Evolutionary conservation across 305 asterid genomes (phyloP).

Genomic region (Fraxinus platypoda): DNA sequence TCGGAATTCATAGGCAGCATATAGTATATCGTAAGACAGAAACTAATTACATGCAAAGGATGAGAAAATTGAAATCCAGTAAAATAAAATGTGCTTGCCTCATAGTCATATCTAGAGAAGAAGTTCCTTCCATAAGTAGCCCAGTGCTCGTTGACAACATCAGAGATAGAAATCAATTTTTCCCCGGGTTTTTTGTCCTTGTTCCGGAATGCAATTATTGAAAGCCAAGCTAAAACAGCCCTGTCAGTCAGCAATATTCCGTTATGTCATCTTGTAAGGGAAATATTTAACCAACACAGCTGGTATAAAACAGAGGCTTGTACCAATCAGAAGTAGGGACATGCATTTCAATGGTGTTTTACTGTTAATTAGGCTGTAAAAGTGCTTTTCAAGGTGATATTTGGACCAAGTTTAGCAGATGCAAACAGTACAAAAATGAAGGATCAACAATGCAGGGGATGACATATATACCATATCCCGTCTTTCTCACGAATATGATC

Average conservation of each 20-base stretch:
- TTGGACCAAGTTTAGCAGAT: constrained; percentile 1
- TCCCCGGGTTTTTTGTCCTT: constrained; percentile 81
- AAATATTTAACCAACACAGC: background rate
- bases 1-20: constrained; percentile 13
- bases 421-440: background rate
- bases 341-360: background rate
- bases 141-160: constrained; percentile 86
- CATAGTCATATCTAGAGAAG: constrained; percentile 95
- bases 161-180: constrained; percentile 75
- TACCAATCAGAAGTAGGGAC: background rate
- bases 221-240: constrained; percentile 98
- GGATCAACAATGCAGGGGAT: constrained; percentile 5
- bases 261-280: background rate
- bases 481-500: constrained; percentile 98
- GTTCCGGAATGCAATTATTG: constrained; percentile 77
- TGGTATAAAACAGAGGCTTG: background rate
- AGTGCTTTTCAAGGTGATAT: background rate
- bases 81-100: constrained; percentile 49
- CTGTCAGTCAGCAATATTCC: constrained; percentile 36
- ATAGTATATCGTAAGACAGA: background rate
- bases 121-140: constrained; percentile 91
- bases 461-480: constrained; percentile 76
- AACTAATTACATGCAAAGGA: constrained; percentile 6
- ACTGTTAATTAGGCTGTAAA: background rate
- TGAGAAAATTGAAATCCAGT: constrained; percentile 1